Evolutionary conservation across 2,329 filamentous ascomycete species (phyloP), one percentile per base, ranked within the genome.

Genomic region (Plectosphaerella cucumerina): DNA sequence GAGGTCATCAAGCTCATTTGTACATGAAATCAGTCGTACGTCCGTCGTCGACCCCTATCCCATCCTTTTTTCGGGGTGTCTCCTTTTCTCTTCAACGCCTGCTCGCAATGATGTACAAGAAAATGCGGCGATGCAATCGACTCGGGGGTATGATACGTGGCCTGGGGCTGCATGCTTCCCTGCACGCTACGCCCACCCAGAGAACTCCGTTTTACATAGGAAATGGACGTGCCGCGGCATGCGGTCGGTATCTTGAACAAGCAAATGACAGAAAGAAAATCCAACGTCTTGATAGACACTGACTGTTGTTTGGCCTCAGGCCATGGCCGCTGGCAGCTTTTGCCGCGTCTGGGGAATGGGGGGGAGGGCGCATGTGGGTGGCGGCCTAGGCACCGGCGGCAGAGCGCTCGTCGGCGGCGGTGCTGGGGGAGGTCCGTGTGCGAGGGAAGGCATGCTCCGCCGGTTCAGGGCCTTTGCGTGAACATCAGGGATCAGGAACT

Each of bases 361-460:
- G 18, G 79, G 79, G n/a, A 82, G 67, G 6, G 78, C 77, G 56
- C 74, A 74, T 5, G 69, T 79, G 17, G 79, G 79, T 6, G 79
- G 79, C 5, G 79, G 79, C 12, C 70, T 74, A 5, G 78, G 78
- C 37, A 81, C 70, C 0, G 80, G 79, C 17, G 80, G 80, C 20
- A 83, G 68, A 14, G 79, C 78, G 56, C 73, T 74, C 11, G 69
- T 80, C 21, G 80, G 80, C 5, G 80, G 80, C 6, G 80, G 80
- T 14, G 70, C 75, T 15, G 73, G 78, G 2, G 79, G 79, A 26
- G 78, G 78, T 1, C 75, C 76, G 12, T 76, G 71, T 1, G 65
- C 65, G 35, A 80, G 65, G 22, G 79, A 75, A 6, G 77, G 73
- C 71, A 80, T 72, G 62, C 78, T 81, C 50, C 72, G 70, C 22